Percentiles rank a stretch among this genome's conserved stretches.
These are phyloP conservation scores for Suillus placidus DNA, from an alignment of 768 basidiomycete species.

Conservation along the genomic window DNA sequence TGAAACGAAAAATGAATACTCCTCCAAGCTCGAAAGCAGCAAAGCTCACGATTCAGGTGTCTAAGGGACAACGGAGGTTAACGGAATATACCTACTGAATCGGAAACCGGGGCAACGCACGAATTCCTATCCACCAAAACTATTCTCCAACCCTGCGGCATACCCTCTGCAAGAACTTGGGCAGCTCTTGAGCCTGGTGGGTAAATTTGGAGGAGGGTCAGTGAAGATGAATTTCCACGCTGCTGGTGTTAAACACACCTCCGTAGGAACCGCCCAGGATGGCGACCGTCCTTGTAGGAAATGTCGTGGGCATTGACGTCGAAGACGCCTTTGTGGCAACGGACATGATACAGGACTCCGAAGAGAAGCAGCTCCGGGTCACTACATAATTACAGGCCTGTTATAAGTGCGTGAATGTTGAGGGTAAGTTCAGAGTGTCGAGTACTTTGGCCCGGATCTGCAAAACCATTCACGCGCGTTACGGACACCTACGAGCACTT, in stretches of 20 bases:
- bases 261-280: conserved; percentile 62
- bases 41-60: conserved; percentile 48
- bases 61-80: conserved; percentile 25
- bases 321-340: not conserved
- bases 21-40: not conserved
- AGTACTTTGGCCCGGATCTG: no score
- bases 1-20: conserved; percentile 13
- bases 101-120: conserved; percentile 35
- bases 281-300: conserved; percentile 43
- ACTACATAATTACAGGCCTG: not conserved
- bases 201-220: not conserved
- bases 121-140: conserved; percentile 63
- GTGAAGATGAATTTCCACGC: conserved; percentile 7
- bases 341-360: not conserved
- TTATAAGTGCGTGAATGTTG: not conserved
- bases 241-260: conserved; percentile 36
- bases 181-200: conserved; percentile 50
- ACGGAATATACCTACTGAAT: not conserved
- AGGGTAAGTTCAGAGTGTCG: no score
- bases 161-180: conserved; percentile 47
- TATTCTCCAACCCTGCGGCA: conserved; percentile 57
- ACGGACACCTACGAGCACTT: no score
- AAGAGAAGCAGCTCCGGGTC: not conserved
- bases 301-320: not conserved
- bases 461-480: no score